phyloP scores from a whole-genome alignment of 1,284 basidiomycete genomes.

The Moesziomyces sp. region DNA sequence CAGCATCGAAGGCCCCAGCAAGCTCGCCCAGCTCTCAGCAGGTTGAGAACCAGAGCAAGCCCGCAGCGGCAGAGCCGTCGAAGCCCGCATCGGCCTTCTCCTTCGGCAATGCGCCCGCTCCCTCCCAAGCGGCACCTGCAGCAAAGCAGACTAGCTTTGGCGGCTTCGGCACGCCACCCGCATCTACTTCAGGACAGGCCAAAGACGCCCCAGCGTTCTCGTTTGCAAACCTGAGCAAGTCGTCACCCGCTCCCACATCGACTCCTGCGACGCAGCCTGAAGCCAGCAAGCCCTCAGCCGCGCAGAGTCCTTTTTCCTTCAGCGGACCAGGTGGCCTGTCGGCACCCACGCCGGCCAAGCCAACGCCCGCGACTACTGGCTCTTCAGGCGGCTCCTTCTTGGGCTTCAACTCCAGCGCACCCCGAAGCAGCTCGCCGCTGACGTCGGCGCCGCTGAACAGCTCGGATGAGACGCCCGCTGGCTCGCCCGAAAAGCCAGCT shows the following conservation, averaged over 20 bases:
- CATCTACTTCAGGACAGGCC: conserved; percentile 7
- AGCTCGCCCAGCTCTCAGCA: conserved; percentile 10
- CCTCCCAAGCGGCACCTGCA: conserved; percentile 5
- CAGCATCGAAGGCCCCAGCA: conserved; percentile 3
- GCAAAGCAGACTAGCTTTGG: conserved; percentile 10
- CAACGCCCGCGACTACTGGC: conserved; percentile 1
- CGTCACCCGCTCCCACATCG: not conserved
- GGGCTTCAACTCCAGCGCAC: conserved; percentile 48
- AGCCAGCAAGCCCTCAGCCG: not conserved
- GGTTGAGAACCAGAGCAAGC: conserved; percentile 2
- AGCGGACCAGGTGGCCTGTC: conserved; percentile 1
- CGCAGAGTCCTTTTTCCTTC: not conserved
- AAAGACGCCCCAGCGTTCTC: conserved; percentile 29
- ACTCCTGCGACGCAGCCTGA: conserved; percentile 1
- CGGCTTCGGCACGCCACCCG: conserved; percentile 12
- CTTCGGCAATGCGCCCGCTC: conserved; percentile 11
- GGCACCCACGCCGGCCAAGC: conserved; percentile 17
- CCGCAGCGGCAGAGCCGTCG: not conserved
- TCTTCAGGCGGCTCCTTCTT: conserved; percentile 22
- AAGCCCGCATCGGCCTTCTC: conserved; percentile 21
- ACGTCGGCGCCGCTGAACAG: conserved; percentile 46
- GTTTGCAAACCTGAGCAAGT: conserved; percentile 22
- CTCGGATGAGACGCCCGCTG: conserved; percentile 29
- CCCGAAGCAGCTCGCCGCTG: conserved; percentile 52
- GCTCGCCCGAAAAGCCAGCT: conserved; percentile 30